Evolutionary conservation across 2,329 filamentous ascomycete species (phyloP).

Genomic region (Elsinoe necatrix): DNA sequence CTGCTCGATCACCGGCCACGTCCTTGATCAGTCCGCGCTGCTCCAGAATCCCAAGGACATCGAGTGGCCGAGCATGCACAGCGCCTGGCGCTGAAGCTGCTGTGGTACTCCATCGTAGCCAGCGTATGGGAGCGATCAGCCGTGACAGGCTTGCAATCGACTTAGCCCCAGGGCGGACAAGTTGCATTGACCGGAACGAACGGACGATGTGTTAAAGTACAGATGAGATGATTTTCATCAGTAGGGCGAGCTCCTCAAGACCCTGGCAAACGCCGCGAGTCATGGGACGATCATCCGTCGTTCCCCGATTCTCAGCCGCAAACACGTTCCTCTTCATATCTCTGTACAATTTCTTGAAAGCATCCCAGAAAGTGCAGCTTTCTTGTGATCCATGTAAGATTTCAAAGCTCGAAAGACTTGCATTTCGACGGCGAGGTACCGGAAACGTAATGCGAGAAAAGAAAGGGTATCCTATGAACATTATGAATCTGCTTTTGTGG

Average conservation of each 20-base stretch:
- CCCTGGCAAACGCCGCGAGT: neutral
- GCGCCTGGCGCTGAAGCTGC: neutral
- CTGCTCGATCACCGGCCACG: slow-evolving; percentile 50
- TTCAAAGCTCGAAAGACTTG: slow-evolving; percentile 4
- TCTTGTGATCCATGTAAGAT: neutral
- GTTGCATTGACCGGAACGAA: neutral
- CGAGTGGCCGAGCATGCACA: slow-evolving; percentile 13
- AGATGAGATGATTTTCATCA: no score
- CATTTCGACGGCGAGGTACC: slow-evolving; percentile 20
- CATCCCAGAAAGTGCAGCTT: neutral
- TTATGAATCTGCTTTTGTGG: neutral
- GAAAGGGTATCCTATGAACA: neutral
- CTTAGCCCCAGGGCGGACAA: neutral
- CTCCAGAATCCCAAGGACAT: slow-evolving; percentile 56
- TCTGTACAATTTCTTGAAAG: no score
- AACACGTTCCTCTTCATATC: no score
- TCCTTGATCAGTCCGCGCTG: slow-evolving; percentile 68
- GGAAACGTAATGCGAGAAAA: neutral
- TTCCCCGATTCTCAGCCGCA: no score
- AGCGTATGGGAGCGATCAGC: neutral
- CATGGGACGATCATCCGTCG: no score
- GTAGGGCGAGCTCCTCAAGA: no score
- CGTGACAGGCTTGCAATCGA: neutral
- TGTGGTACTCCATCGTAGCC: neutral
- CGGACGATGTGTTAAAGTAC: neutral